Percentiles rank a stretch among this genome's conserved stretches.
These are phyloP conservation scores for Ilyonectria destructans DNA, from an alignment of 2,329 filamentous ascomycete genomes.

Conservation along the genomic window DNA sequence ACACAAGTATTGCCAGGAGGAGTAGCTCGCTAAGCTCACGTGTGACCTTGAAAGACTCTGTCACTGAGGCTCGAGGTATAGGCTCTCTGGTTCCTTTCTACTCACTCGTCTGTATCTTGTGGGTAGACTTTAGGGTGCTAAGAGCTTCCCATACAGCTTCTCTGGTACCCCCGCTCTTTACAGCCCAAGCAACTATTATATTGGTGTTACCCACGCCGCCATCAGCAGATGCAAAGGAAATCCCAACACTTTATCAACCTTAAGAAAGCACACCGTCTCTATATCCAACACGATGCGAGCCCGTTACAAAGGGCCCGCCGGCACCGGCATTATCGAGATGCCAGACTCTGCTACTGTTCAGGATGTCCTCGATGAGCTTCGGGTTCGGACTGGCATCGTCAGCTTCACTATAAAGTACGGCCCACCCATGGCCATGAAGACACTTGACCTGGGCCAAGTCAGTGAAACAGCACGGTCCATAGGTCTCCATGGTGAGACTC, in stretches of 20 bases:
- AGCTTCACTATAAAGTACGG: slow-evolving; percentile 87
- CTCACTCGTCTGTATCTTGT: not conserved
- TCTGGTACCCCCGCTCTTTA: slow-evolving; percentile 15
- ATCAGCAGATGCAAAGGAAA: not conserved
- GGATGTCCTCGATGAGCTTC: slow-evolving; percentile 74
- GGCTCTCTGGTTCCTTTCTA: too few relatives aligned
- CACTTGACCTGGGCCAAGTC: slow-evolving; percentile 73
- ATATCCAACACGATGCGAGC: slow-evolving; percentile 72
- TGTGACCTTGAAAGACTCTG: not conserved
- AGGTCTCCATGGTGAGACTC: slow-evolving; percentile 66
- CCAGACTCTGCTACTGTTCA: slow-evolving; percentile 77
- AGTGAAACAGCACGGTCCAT: slow-evolving; percentile 65
- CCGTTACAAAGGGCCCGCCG: slow-evolving; percentile 82
- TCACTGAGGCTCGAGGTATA: not conserved
- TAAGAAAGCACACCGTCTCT: not conserved
- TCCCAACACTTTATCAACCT: too few relatives aligned
- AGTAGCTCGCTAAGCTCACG: not conserved
- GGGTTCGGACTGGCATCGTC: slow-evolving; percentile 74
- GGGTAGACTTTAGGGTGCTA: not conserved
- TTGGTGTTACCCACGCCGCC: not conserved
- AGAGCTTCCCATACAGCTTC: not conserved
- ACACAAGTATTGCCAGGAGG: not conserved
- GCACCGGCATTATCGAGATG: slow-evolving; percentile 80
- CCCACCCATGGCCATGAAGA: slow-evolving; percentile 78
- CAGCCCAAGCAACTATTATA: slow-evolving; percentile 3